Evolutionary conservation across 768 basidiomycete genomes (phyloP).

Genomic region (Ramaria sp.): DNA sequence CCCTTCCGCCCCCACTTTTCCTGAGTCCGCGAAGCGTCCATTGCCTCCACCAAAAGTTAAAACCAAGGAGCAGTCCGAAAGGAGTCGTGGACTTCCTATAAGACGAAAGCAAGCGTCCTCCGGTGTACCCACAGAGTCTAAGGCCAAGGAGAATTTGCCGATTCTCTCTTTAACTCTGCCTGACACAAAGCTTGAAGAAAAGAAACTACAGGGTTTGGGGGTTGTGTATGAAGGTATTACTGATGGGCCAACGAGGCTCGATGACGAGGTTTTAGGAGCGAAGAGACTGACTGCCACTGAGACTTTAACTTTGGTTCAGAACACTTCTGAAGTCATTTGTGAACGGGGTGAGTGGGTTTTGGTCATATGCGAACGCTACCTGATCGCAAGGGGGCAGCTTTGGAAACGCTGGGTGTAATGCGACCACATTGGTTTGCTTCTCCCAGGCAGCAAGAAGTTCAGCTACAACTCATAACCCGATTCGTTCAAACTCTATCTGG

Average conservation of each 20-base stretch:
- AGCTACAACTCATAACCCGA: slow-evolving; percentile 54
- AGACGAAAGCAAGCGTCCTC: not conserved
- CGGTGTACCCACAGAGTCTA: slow-evolving; percentile 12
- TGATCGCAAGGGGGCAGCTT: slow-evolving; percentile 32
- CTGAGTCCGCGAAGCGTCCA: not conserved
- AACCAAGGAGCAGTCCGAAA: not conserved
- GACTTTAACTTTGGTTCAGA: slow-evolving; percentile 50
- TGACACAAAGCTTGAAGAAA: slow-evolving; percentile 35
- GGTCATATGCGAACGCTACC: not conserved
- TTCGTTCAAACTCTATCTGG: slow-evolving; percentile 48
- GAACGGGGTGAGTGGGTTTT: slow-evolving; percentile 41
- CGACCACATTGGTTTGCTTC: slow-evolving; percentile 78
- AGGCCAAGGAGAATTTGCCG: slow-evolving; percentile 27
- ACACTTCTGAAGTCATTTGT: slow-evolving; percentile 57
- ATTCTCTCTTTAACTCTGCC: slow-evolving; percentile 56
- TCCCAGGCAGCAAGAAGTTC: slow-evolving; percentile 34
- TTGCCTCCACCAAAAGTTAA: not conserved
- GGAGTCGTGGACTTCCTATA: not conserved
- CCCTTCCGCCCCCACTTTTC: not conserved
- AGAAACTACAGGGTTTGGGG: slow-evolving; percentile 34
- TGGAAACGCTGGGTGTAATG: slow-evolving; percentile 76
- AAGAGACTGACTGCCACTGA: slow-evolving; percentile 52
- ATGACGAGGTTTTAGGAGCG: slow-evolving; percentile 45
- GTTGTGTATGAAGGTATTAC: slow-evolving; percentile 52
- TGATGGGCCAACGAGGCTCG: slow-evolving; percentile 32